Evolutionary conservation across 176 grass and related monocot species (phyloP), one percentile per base, ranked within the genome.

Genomic region (Musa itinerans): DNA sequence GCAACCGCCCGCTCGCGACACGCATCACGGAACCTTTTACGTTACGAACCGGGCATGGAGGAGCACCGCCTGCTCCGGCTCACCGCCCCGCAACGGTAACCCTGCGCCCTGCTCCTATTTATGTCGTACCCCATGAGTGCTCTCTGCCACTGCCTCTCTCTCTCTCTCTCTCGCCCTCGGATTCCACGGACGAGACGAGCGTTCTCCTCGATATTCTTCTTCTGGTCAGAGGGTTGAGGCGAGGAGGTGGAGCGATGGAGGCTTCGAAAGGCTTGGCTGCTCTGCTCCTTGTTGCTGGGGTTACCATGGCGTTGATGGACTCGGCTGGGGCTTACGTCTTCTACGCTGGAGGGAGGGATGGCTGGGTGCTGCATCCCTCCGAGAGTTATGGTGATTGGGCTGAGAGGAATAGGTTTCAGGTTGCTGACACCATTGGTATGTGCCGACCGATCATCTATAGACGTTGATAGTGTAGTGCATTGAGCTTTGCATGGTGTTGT

Each of bases 321-420:
- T 82, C 76, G 10, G 74, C 80, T 50, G 78, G 87, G 82, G 94
- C 82, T 65, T 75, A 87, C 51, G 84, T 86, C 63, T 90, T 91
- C 94, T 85, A 87, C 74, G 86, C 81, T 56, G 88, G 90, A 4
- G 88, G 94, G 4, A 84, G 48, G 29, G 84, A 89, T 76, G 90
- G 94, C 43, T 98, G 94, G 94, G 82, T 89, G 69, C 9, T 84
- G 69, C 80, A 81, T 76, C 94, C 94, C 26, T 54, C 84, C 27
- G 90, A 98, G 82, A 93, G 84, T 71, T 98, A 93, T 66, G 81
- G 80, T 72, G 80, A 87, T 65, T 98, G 94, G 94, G 86, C 90
- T 19, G 82, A 43, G 50, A 89, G 80, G 75, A 87, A 73, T 83
- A 65, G 94, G 23, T 98, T 98, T 76, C 88, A 89, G 54, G 80